Base-by-base conservation (phyloP, 306 rosid species). In the Medicago lupulina region DNA sequence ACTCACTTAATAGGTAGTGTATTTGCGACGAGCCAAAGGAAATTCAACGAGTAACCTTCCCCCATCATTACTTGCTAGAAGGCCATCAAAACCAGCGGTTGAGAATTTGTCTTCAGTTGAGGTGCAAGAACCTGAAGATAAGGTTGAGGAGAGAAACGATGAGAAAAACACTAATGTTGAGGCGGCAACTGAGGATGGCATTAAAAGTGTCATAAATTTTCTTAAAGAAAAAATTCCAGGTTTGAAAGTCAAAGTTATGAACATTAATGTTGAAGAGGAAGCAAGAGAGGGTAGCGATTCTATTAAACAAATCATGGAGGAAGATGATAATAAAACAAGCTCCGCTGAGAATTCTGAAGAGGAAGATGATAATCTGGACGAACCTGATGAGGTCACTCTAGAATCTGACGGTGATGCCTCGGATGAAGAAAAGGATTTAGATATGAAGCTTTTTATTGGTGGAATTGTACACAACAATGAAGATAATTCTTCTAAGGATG, bases 161-260 rank as follows among this genome's bases (percentile, higher is more conserved):
- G 93, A 90, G 83, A 92, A 89, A 82, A 93, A 79, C 73, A 82
- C 74, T 64, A 89, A 82, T 73, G 57, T 84, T 57, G 98, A 95
- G 83, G 93, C 82, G 75, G 93, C 85, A 63, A 85, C 96, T 63
- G 98, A 94, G 93, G 88, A 94, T 83, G 98, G 98, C 38, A 92
- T 94, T 82, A 92, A 87, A 85, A 91, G 91, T 65, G 97, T 95
- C 76, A 86, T 95, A 74, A 90, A 95, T 73, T 95, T 92, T 85
- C 89, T 96, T 16, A 92, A 92, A 87, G 95, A 92, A 66, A 96
- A 96, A 85, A 88, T 96, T 86, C 99, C 99, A 10, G 98, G 99
- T 73, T 78, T 92, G 83, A 96, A 96, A 78, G 82, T 96, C 57
- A 96, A 90, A 86, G 91, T 92, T 74, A 90, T 85, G 96, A 89